These are phyloP conservation scores for Colletotrichum sp. DNA, from an alignment of 2,329 filamentous ascomycete species.

Conservation along the genomic window DNA sequence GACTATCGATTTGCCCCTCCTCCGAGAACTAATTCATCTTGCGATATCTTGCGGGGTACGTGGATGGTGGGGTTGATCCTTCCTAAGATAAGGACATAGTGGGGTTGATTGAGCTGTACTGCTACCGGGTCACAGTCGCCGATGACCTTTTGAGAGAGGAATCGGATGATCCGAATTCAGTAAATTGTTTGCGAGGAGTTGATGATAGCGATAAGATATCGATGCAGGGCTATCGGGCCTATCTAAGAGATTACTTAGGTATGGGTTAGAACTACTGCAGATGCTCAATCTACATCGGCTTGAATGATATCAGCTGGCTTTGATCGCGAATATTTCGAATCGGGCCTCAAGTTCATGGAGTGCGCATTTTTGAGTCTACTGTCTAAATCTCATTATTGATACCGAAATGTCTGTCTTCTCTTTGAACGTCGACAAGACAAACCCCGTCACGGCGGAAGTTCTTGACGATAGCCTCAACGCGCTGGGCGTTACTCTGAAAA, in stretches of 20 bases:
- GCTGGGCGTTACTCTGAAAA: background rate
- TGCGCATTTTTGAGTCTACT: accelerated
- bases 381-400: background rate
- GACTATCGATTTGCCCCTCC: background rate
- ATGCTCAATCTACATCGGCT: background rate
- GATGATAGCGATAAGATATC: background rate
- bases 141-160: background rate
- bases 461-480: background rate
- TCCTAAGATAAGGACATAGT: background rate
- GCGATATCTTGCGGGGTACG: background rate
- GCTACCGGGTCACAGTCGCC: background rate
- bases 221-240: background rate
- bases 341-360: background rate
- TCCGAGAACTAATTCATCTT: background rate
- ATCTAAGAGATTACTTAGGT: background rate
- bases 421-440: background rate
- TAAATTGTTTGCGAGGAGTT: background rate
- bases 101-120: background rate
- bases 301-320: background rate
- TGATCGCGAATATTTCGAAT: background rate
- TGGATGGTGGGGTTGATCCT: background rate
- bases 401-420: slow-evolving; percentile 3
- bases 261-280: background rate
- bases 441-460: background rate
- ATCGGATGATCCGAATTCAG: background rate